Percentiles rank a stretch among this genome's conserved stretches.
Conservation (phyloP, 2,329 filamentous ascomycete genomes). For the Arthrobotrys musiformis region DNA sequence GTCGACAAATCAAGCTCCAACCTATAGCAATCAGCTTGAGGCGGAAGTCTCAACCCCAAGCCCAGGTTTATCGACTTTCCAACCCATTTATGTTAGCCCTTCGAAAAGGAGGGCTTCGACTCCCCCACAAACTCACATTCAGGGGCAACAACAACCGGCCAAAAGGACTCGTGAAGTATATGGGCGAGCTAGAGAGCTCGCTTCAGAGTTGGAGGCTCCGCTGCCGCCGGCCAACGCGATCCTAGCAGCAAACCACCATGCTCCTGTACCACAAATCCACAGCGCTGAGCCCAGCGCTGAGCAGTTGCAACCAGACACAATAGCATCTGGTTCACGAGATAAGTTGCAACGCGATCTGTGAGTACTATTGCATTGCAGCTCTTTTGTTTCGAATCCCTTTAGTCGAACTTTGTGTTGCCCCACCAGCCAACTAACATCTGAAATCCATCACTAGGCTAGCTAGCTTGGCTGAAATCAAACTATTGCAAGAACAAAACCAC, state of each 20-base stretch:
- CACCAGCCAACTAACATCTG: too few relatives aligned
- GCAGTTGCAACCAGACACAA: too few relatives aligned
- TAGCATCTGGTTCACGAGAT: too few relatives aligned
- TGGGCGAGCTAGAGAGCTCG: neutral
- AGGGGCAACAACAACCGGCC: neutral
- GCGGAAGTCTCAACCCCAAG: neutral
- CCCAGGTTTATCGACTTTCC: neutral
- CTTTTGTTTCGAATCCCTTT: too few relatives aligned
- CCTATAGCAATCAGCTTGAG: neutral
- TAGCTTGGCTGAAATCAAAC: too few relatives aligned
- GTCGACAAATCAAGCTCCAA: too few relatives aligned
- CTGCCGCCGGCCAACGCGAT: neutral
- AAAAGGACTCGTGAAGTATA: neutral
- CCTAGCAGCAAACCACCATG: neutral
- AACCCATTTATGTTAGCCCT: neutral
- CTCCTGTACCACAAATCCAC: neutral
- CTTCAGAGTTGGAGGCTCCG: neutral
- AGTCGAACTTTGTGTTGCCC: neutral
- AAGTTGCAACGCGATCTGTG: neutral
- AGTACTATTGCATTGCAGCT: neutral
- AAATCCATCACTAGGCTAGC: too few relatives aligned
- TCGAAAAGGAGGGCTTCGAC: neutral
- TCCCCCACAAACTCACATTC: neutral
- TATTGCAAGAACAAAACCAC: conserved; percentile 14
- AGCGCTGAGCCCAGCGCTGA: too few relatives aligned